Evolutionary conservation across 1,284 basidiomycete species (phyloP).

Genomic region (Sporisorium iseilematis-ciliati): DNA sequence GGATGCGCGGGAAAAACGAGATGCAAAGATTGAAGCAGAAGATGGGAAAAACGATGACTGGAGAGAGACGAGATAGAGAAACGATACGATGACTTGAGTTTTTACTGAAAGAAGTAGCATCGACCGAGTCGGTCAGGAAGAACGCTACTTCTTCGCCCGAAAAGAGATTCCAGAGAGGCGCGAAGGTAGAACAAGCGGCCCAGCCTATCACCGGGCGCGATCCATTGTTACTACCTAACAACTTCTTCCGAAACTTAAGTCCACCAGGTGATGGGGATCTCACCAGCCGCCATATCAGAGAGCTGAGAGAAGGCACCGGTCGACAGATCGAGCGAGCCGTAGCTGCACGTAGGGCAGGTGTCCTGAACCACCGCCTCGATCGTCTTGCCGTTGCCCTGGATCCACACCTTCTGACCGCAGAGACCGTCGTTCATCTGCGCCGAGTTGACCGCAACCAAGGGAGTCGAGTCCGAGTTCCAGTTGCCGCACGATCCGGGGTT

Average conservation of each 20-base stretch:
- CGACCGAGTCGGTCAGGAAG: too few relatives aligned
- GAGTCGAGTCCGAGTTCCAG: conserved; percentile 43
- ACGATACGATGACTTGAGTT: not conserved
- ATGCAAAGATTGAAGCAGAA: too few relatives aligned
- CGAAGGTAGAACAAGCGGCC: conserved; percentile 11
- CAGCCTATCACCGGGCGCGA: conserved; percentile 12
- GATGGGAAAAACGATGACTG: not conserved
- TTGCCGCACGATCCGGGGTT: conserved; percentile 62
- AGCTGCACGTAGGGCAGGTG: conserved; percentile 57
- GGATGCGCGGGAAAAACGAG: not conserved
- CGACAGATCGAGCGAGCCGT: conserved; percentile 53
- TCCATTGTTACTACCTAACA: not conserved
- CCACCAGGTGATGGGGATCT: conserved; percentile 50
- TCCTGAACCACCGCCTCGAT: conserved; percentile 46
- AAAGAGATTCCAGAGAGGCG: not conserved
- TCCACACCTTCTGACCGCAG: conserved; percentile 42
- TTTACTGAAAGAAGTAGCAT: too few relatives aligned
- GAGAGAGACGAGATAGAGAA: not conserved
- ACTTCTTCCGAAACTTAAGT: conserved; percentile 1
- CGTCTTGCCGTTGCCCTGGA: conserved; percentile 50
- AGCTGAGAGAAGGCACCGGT: conserved; percentile 55
- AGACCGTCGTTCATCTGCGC: conserved; percentile 39
- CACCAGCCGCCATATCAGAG: conserved; percentile 31
- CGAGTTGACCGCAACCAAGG: conserved; percentile 46
- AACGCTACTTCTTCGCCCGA: not conserved